These are phyloP conservation scores for Thelonectria discophora DNA, from an alignment of 2,329 filamentous ascomycete species.

Conservation along the genomic window DNA sequence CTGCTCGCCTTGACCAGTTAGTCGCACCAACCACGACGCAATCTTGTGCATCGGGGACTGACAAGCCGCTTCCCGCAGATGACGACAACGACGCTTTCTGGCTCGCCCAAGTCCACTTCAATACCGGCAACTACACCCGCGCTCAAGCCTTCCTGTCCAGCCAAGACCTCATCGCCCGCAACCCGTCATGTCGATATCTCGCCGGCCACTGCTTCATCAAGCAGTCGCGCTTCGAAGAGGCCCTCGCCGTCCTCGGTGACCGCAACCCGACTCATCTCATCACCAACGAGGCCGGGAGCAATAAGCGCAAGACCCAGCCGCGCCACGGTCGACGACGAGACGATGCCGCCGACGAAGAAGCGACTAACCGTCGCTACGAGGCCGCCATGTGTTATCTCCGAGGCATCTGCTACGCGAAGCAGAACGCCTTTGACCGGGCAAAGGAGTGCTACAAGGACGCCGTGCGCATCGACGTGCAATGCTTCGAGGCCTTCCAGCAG, in stretches of 20 bases:
- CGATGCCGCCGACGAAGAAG: slow-evolving; percentile 68
- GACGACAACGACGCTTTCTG: slow-evolving; percentile 95
- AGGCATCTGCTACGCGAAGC: slow-evolving; percentile 93
- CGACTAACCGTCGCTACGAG: slow-evolving; percentile 83
- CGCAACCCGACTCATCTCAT: slow-evolving; percentile 93
- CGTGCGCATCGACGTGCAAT: slow-evolving; percentile 95
- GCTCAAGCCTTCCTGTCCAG: slow-evolving; percentile 86
- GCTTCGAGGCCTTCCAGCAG: slow-evolving; percentile 97
- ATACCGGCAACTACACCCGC: slow-evolving; percentile 91
- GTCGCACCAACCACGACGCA: slow-evolving; percentile 41
- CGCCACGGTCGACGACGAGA: slow-evolving; percentile 47
- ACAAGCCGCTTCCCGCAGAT: slow-evolving; percentile 60
- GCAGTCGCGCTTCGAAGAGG: slow-evolving; percentile 89
- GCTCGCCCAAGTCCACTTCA: slow-evolving; percentile 98
- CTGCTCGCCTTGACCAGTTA: slow-evolving; percentile 90
- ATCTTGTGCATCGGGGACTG: slow-evolving; percentile 12
- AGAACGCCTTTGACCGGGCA: slow-evolving; percentile 95
- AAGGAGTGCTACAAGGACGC: slow-evolving; percentile 99
- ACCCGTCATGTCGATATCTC: slow-evolving; percentile 89
- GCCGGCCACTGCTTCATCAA: slow-evolving; percentile 95
- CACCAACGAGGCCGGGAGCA: slow-evolving; percentile 56
- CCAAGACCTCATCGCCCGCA: slow-evolving; percentile 82
- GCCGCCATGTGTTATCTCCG: slow-evolving; percentile 97
- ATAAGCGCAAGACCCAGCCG: slow-evolving; percentile 51
- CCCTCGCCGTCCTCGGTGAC: slow-evolving; percentile 85